A percentile compares a stretch with the other conserved stretches of the same genome.
Conservation (phyloP, 306 rosid genomes). For the peach (Prunus persica) region DNA sequence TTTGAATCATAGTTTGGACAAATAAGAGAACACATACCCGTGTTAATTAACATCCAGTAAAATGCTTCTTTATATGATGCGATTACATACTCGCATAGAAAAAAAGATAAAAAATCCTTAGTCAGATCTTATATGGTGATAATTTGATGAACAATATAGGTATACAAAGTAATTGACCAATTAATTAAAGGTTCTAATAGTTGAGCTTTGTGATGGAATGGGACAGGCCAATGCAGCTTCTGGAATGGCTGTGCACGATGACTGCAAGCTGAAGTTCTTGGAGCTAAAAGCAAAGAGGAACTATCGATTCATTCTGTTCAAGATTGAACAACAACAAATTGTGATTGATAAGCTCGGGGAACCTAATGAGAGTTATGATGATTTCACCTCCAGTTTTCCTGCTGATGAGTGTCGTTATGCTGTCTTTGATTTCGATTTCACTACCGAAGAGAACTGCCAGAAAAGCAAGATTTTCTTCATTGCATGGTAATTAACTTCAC, state of each 20-base stretch:
- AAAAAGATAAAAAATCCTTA: background rate
- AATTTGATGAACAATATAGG: too few species aligned
- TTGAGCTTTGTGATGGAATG: slow-evolving; percentile 4
- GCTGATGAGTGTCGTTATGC: slow-evolving; percentile 81
- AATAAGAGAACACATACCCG: background rate
- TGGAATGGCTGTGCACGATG: slow-evolving; percentile 86
- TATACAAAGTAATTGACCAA: background rate
- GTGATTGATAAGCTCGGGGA: slow-evolving; percentile 69
- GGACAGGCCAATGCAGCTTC: slow-evolving; percentile 80
- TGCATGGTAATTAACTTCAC: slow-evolving; percentile 56
- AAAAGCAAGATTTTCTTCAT: slow-evolving; percentile 92
- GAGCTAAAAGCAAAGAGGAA: slow-evolving; percentile 73
- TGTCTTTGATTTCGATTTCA: slow-evolving; percentile 78
- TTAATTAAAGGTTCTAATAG: background rate
- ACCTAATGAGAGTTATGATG: slow-evolving; percentile 45
- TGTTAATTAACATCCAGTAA: background rate
- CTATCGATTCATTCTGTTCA: slow-evolving; percentile 73
- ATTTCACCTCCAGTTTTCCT: slow-evolving; percentile 75
- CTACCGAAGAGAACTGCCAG: slow-evolving; percentile 75
- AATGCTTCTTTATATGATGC: background rate
- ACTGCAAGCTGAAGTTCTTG: slow-evolving; percentile 72
- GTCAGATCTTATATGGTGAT: background rate
- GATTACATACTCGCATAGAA: background rate
- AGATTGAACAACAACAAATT: slow-evolving; percentile 60
- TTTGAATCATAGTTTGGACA: background rate